phyloP scores from a whole-genome alignment of 441 rosid genomes.

The Erodium texanum region DNA sequence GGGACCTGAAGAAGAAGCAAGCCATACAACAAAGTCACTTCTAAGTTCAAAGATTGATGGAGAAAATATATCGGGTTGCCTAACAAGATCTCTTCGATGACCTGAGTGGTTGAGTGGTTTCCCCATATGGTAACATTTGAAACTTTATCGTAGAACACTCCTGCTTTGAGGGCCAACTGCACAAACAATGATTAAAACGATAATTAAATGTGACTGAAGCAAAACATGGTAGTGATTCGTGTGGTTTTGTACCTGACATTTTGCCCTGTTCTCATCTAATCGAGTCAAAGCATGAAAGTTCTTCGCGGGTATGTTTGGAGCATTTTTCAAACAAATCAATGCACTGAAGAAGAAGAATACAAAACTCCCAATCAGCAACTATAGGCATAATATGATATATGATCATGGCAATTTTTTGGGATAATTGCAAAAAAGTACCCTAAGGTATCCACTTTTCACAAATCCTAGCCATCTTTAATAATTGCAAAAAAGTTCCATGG shows the following conservation, averaged over 20 bases:
- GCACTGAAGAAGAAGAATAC: constrained; percentile 10
- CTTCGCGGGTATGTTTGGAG: neutral
- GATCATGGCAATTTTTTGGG: neutral
- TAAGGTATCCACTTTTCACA: no score
- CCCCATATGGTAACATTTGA: constrained; percentile 97
- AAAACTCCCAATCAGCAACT: neutral
- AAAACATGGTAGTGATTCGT: neutral
- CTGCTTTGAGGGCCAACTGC: constrained; percentile 75
- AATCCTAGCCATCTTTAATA: no score
- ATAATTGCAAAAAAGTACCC: no score
- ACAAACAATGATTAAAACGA: constrained; percentile 9
- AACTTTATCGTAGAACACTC: constrained; percentile 81
- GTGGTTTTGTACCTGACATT: constrained; percentile 63
- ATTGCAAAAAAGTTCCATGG: no score
- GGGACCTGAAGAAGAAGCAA: constrained; percentile 54
- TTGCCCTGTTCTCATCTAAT: constrained; percentile 38
- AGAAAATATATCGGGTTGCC: neutral
- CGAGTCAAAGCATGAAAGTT: constrained; percentile 2
- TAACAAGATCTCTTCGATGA: constrained; percentile 7
- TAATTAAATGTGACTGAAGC: neutral
- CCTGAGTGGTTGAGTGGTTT: constrained; percentile 98
- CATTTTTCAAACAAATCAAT: constrained; percentile 5
- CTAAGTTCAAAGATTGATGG: constrained; percentile 1
- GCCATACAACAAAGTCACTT: constrained; percentile 7
- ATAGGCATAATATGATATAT: neutral